Evolutionary conservation across 2,329 filamentous ascomycete species (phyloP).

Genomic region (Verticillium albo-atrum): DNA sequence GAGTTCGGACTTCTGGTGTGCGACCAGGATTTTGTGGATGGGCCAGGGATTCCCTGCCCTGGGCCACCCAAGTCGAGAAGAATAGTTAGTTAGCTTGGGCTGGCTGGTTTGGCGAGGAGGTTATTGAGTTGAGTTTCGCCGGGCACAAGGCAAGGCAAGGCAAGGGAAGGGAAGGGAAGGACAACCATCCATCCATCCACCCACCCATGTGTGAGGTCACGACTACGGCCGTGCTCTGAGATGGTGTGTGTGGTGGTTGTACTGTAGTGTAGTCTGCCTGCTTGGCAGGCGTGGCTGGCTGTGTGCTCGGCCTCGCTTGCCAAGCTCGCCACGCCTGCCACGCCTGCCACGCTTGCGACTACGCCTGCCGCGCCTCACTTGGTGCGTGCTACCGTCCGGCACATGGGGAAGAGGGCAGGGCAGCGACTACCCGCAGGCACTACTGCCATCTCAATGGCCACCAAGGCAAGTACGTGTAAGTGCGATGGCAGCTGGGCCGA

Average conservation of each 20-base stretch:
- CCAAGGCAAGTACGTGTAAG: too few species aligned
- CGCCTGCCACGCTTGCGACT: background rate
- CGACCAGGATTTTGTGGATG: too few species aligned
- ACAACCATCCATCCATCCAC: too few species aligned
- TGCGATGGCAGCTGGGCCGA: too few species aligned
- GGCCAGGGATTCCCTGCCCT: too few species aligned
- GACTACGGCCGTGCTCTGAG: background rate
- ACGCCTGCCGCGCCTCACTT: background rate
- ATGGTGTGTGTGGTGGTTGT: background rate
- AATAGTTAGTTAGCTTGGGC: too few species aligned
- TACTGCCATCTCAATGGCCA: background rate
- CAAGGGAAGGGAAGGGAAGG: background rate
- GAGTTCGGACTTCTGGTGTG: background rate
- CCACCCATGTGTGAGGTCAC: background rate
- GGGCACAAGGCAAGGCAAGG: background rate
- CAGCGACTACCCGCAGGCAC: background rate
- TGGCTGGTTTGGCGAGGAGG: too few species aligned
- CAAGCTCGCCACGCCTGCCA: background rate
- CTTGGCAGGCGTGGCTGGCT: too few species aligned
- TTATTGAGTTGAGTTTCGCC: background rate
- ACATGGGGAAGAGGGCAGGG: background rate
- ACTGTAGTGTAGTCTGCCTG: background rate
- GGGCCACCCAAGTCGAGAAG: too few species aligned
- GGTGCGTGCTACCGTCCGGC: background rate
- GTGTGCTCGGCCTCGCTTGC: background rate